Evolutionary conservation across 768 basidiomycete species (phyloP).

Genomic region (Tricholoma sp.): DNA sequence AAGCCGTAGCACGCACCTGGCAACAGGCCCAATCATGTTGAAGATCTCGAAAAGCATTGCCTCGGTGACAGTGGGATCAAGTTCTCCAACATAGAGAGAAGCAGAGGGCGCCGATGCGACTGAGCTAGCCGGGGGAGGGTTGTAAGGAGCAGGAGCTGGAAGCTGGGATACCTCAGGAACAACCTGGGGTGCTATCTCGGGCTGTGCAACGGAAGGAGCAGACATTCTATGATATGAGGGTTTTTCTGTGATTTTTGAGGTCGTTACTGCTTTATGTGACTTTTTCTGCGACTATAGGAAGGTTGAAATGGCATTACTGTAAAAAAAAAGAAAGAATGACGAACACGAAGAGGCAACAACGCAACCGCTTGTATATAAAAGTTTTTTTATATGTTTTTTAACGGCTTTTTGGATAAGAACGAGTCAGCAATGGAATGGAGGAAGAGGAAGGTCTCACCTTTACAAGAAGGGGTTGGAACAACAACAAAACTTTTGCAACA

Average conservation of each 20-base stretch:
- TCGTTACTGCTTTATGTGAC: conserved; percentile 91
- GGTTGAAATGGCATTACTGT: no score
- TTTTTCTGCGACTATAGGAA: conserved; percentile 61
- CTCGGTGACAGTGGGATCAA: conserved; percentile 96
- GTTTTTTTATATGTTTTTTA: conserved; percentile 67
- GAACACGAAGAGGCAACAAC: conserved; percentile 69
- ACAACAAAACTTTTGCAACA: not conserved
- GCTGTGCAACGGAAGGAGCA: conserved; percentile 46
- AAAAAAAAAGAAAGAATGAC: conserved; percentile 22
- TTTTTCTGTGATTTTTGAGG: conserved; percentile 49
- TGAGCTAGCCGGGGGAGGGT: conserved; percentile 50
- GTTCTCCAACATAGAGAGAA: conserved; percentile 98
- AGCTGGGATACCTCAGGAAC: conserved; percentile 45
- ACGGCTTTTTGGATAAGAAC: conserved; percentile 53
- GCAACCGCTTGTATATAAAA: conserved; percentile 68
- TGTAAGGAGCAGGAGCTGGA: conserved; percentile 48
- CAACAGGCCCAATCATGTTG: conserved; percentile 99
- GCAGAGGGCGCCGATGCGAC: conserved; percentile 72
- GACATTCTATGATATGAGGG: conserved; percentile 44
- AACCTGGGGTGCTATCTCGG: conserved; percentile 49
- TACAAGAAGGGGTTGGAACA: conserved; percentile 16
- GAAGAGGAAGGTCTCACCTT: conserved; percentile 42
- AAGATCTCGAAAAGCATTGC: conserved; percentile 99
- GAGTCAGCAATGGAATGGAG: conserved; percentile 13
- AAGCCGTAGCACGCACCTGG: conserved; percentile 64